phyloP scores from a whole-genome alignment of 1,284 basidiomycete genomes.

The Heterobasidion irregulare region DNA sequence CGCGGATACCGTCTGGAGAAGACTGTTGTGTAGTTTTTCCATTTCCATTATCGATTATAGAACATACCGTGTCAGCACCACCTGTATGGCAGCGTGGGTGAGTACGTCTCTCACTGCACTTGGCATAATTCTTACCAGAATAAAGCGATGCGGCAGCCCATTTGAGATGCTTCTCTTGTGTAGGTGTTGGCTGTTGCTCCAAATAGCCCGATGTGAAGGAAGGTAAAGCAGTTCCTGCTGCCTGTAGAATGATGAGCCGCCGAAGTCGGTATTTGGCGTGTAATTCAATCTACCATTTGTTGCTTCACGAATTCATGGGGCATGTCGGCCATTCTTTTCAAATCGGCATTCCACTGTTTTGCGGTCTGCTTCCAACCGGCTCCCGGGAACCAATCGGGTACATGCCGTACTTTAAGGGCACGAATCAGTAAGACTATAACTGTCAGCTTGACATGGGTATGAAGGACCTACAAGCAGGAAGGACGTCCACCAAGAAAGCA shows the following conservation, averaged over 20 bases:
- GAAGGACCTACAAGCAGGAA: neutral
- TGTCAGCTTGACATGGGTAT: neutral
- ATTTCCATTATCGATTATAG: neutral
- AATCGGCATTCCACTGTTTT: neutral
- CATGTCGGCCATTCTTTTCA: neutral
- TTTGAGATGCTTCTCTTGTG: neutral
- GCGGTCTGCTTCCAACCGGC: constrained; percentile 19
- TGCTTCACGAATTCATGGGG: neutral
- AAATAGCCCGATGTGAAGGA: neutral
- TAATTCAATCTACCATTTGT: neutral
- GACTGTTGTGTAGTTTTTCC: neutral
- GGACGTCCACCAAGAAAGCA: neutral
- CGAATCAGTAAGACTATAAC: neutral
- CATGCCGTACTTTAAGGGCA: neutral
- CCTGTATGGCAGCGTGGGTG: neutral
- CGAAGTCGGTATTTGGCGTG: neutral
- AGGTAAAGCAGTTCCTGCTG: neutral
- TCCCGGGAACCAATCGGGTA: constrained; percentile 19
- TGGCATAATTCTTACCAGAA: neutral
- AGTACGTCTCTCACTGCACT: neutral
- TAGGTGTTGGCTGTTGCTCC: neutral
- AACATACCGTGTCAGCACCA: constrained; percentile 1
- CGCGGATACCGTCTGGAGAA: neutral
- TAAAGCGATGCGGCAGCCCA: neutral
- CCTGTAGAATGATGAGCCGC: neutral